Base-by-base conservation (phyloP, 352 stramenopile species). In the Phytophthora sp. region DNA sequence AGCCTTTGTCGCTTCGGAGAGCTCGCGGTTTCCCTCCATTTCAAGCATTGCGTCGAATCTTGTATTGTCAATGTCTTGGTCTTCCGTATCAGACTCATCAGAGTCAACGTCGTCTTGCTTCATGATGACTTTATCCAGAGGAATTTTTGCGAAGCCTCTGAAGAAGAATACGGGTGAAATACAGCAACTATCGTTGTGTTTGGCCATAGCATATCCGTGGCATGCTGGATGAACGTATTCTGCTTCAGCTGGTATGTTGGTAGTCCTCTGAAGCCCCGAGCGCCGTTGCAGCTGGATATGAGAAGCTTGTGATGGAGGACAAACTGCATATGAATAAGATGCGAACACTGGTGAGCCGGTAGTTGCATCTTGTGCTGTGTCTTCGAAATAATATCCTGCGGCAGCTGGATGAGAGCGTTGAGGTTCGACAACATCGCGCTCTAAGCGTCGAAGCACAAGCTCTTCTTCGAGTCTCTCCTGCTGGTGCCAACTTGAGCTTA, bases 91-190 rank as follows among this genome's bases (percentile, higher is more conserved):
- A 13, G 79, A 75, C 8, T 73, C 70, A 24, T 58, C 38, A 18
- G 67, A 53, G 9, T 77, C 63, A 18, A 50, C 39, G 16, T 69
- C 66, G 13, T 86, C 74, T 30, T 74, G 67, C 24, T 74, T 67
- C 11, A 83, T 77, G 8, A 70, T 42, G 12, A 90, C 63, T 45
- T 74, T 69, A 33, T 88, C 76, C 27, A 93, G 54, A 1, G 77
- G 68, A 16, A 88, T 79, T 30, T 94, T 94, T 15, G 55, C 27
- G 63, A 91, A 93, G 4, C 50, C 71, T 12, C 76, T 53, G 27
- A 71, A 61, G 55, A 94, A 90, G 58, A 94, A 93, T 8, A 91
- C 68, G 3, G 86, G 86, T 9, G 86, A 93, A 21, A 93, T 66
- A 3, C 38, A 42, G 16, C 64, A 46, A 12, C 69, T 64, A 23